phyloP scores from a whole-genome alignment of 2,329 filamentous ascomycete species.

The Fusarium denticulatum region DNA sequence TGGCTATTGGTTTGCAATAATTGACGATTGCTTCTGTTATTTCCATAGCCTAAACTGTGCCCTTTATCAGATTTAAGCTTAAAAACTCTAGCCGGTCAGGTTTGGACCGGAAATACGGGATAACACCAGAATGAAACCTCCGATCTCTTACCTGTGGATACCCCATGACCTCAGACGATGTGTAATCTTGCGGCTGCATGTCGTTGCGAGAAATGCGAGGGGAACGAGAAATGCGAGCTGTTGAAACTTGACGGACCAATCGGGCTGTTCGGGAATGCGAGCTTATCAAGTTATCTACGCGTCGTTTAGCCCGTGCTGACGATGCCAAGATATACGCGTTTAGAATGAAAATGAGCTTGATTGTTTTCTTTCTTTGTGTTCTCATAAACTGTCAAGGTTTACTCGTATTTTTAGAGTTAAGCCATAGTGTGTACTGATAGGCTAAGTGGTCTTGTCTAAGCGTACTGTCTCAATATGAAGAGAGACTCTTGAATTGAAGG shows the following conservation, averaged over 20 bases:
- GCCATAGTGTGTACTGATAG: accelerated
- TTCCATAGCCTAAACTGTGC: neutral
- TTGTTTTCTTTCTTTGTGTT: neutral
- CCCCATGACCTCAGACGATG: neutral
- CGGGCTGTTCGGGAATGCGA: neutral
- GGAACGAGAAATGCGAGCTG: neutral
- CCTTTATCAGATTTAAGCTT: neutral
- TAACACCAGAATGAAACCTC: neutral
- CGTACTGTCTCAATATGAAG: too few relatives aligned
- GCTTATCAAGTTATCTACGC: neutral
- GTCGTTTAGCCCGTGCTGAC: neutral
- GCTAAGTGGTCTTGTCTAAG: accelerated
- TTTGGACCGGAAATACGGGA: neutral
- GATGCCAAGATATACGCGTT: neutral
- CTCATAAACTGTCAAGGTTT: accelerated
- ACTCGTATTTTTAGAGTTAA: neutral
- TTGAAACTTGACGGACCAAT: neutral
- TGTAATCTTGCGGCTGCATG: neutral
- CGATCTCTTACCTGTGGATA: neutral
- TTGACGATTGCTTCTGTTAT: accelerated
- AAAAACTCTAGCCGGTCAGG: neutral
- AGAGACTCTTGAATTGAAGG: neutral
- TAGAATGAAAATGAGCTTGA: neutral
- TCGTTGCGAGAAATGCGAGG: neutral
- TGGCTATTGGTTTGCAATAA: neutral